Evolutionary conservation across 441 rosid species (phyloP), one percentile per base, ranked within the genome.

Genomic region (Raphanus hybrid): DNA sequence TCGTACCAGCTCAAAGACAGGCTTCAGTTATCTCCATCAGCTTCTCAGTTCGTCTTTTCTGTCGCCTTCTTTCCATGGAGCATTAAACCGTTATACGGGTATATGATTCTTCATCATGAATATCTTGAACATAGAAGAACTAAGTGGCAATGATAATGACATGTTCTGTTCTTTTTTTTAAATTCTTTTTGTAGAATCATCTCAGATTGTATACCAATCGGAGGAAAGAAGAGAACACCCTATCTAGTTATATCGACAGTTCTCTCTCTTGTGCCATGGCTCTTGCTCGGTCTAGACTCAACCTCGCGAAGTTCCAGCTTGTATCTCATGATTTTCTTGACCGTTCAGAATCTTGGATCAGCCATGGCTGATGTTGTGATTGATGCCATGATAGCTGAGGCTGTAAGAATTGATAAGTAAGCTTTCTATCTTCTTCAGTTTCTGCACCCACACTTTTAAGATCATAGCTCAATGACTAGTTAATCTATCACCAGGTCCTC

Each of bases 351-450:
- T 79, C 82, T 95, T 14, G 99, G 98, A 50, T 89, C 98, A 6
- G 98, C 98, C 7, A 92, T 93, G 97, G 96, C 97, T 43, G 97
- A 95, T 88, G 98, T 92, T 74, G 98, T 95, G 70, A 79, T 93
- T 12, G 98, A 93, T 82, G 99, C 97, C 60, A 96, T 96, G 99
- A 90, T 90, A 11, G 99, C 98, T 11, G 98, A 96, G 87, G 97
- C 98, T n/a, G 93, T 90, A 71, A 83, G 93, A 82, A 78, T 66
- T 35, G 97, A 93, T 77, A 71, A 86, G 99, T 94, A 82, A 18
- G 88, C 74, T 41, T 54, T 69, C 27, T 58, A 10, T 39, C 9
- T 55, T 70, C 65, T 67, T 60, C 15, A 4, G 60, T 64, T 64
- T 64, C n/a, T 10, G 16, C 37, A 58, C 39, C 14, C 3, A 0